Conservation (phyloP, 306 rosid species). For the Geum urbanum region DNA sequence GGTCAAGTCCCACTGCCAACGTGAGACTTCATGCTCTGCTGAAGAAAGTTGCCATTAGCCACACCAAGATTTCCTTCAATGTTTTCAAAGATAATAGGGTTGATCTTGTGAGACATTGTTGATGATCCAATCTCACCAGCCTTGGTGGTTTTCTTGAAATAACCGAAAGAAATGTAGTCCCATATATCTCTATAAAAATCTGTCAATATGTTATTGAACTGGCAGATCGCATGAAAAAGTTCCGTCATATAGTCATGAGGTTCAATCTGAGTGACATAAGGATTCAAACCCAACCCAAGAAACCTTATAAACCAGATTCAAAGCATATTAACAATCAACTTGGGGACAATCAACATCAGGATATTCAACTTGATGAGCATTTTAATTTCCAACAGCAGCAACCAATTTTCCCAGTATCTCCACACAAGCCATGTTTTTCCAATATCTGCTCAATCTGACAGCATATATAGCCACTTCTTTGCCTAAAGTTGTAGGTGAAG, state of each 20-base stretch:
- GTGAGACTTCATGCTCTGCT: conserved; percentile 79
- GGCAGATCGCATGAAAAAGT: conserved; percentile 62
- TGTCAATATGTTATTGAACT: conserved; percentile 65
- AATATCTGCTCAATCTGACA: conserved; percentile 68
- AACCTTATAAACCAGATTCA: conserved; percentile 52
- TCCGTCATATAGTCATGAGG: conserved; percentile 88
- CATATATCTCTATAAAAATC: conserved; percentile 87
- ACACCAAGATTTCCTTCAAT: conserved; percentile 92
- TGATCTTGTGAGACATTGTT: conserved; percentile 96
- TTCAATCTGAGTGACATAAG: conserved; percentile 81
- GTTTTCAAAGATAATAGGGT: conserved; percentile 93
- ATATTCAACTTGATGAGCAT: conserved; percentile 70
- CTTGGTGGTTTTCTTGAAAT: conserved; percentile 23
- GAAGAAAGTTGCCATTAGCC: conserved; percentile 70
- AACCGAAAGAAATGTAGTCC: conserved; percentile 88
- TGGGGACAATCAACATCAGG: conserved; percentile 51
- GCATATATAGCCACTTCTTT: conserved; percentile 97
- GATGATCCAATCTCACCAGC: conserved; percentile 89
- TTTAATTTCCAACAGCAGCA: conserved; percentile 95
- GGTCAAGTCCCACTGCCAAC: conserved; percentile 78
- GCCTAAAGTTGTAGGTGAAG: conserved; percentile 91
- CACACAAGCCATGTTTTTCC: conserved; percentile 53
- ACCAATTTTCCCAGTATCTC: conserved; percentile 85
- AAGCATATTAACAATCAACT: too few species aligned
- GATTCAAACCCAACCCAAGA: conserved; percentile 59